Percentiles rank a stretch among this genome's conserved stretches.
These are phyloP conservation scores for Fusarium subtropicale DNA, from an alignment of 2,329 filamentous ascomycete species.

Conservation along the genomic window DNA sequence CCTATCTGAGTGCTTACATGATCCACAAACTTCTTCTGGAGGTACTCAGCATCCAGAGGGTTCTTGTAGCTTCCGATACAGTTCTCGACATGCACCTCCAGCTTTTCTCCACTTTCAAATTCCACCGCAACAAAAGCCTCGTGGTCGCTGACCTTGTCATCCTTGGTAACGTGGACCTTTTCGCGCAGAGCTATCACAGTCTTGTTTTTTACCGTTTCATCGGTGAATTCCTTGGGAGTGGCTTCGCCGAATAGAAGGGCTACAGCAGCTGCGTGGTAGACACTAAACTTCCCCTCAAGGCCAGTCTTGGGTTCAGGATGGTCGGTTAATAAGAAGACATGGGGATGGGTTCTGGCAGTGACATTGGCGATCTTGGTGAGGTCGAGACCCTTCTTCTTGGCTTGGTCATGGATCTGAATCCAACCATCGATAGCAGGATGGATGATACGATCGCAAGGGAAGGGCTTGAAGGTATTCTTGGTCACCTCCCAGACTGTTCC, in stretches of 20 bases:
- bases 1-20: conserved; percentile 9
- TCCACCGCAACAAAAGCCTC: conserved; percentile 5
- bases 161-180: conserved; percentile 1
- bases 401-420: conserved; percentile 1
- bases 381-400: neutral
- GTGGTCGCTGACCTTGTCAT: conserved; percentile 1
- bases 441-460: conserved; percentile 3
- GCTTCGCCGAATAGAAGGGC: neutral
- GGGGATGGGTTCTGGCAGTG: neutral
- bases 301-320: conserved; percentile 1
- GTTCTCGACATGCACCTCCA: conserved; percentile 1
- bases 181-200: neutral
- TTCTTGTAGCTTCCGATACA: conserved; percentile 6
- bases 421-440: conserved; percentile 13
- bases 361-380: neutral
- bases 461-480: conserved; percentile 1
- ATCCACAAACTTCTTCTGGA: conserved; percentile 3
- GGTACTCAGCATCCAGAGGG: neutral
- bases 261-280: conserved; percentile 6
- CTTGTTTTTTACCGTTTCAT: conserved; percentile 1
- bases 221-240: neutral
- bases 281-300: conserved; percentile 1
- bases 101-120: neutral
- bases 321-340: neutral
- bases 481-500: neutral